These are phyloP conservation scores for Inonotus obliquus DNA, from an alignment of 1,284 basidiomycete genomes.

Conservation along the genomic window DNA sequence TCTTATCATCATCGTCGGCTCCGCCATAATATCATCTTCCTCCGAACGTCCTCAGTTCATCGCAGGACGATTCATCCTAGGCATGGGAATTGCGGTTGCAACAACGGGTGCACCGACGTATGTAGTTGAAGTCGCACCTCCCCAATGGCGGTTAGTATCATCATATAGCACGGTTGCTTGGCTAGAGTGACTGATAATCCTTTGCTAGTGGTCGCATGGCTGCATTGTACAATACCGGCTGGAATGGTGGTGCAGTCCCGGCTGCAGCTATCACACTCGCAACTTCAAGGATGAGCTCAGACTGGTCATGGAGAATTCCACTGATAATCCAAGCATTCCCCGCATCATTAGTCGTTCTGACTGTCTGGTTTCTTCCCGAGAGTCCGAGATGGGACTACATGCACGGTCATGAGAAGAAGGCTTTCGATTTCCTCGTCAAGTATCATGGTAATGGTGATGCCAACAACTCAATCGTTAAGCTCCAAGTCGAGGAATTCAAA, in stretches of 20 bases:
- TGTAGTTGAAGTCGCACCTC: conserved; percentile 26
- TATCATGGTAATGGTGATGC: conserved; percentile 28
- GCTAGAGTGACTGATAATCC: neutral
- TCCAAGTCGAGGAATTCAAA: conserved; percentile 41
- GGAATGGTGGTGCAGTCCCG: conserved; percentile 20
- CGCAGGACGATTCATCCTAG: conserved; percentile 32
- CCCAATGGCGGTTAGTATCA: conserved; percentile 36
- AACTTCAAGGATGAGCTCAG: conserved; percentile 24
- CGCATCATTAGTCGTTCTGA: conserved; percentile 18
- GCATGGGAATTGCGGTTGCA: conserved; percentile 29
- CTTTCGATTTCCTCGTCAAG: conserved; percentile 24
- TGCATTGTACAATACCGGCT: neutral
- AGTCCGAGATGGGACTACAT: conserved; percentile 26
- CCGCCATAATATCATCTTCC: conserved; percentile 28
- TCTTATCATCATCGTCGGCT: conserved; percentile 19
- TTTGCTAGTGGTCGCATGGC: conserved; percentile 7
- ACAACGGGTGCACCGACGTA: conserved; percentile 39
- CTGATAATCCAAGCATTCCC: conserved; percentile 22
- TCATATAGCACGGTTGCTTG: neutral
- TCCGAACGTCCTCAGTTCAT: conserved; percentile 23
- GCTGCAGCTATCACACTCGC: conserved; percentile 31
- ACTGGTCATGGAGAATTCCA: conserved; percentile 25
- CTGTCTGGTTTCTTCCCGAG: conserved; percentile 22
- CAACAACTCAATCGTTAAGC: conserved; percentile 27
- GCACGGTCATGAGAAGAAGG: conserved; percentile 26